Evolutionary conservation across 176 grass and related monocot species (phyloP).

Genomic region (Saccharum officinarum): DNA sequence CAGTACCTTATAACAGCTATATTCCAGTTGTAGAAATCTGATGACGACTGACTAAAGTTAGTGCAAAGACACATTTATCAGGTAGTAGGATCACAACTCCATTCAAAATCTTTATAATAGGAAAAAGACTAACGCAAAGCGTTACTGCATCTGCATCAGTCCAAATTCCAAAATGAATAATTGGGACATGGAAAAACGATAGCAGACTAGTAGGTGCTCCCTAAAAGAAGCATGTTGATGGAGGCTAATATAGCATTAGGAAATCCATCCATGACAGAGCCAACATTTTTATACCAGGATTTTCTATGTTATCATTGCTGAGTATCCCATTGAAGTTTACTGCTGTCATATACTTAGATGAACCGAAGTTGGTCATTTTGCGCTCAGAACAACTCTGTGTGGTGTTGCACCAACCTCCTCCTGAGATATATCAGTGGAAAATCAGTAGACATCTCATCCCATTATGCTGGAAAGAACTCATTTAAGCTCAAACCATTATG

Average conservation of each 20-base stretch:
- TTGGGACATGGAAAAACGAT: not conserved
- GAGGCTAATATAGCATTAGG: not conserved
- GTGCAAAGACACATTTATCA: not conserved
- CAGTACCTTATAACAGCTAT: constrained; percentile 77
- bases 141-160: not conserved
- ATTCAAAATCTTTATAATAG: not conserved
- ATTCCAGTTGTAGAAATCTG: constrained; percentile 92
- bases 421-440: constrained; percentile 36
- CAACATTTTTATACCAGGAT: constrained; percentile 54
- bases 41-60: not conserved
- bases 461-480: not conserved
- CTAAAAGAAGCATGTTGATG: not conserved
- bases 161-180: not conserved
- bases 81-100: constrained; percentile 5
- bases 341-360: constrained; percentile 55
- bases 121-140: not conserved
- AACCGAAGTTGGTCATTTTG: constrained; percentile 46
- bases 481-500: not conserved
- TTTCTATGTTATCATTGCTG: constrained; percentile 49
- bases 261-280: not conserved
- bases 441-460: not conserved
- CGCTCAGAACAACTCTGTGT: constrained; percentile 42
- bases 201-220: not conserved
- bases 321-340: constrained; percentile 57
- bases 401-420: constrained; percentile 68